Evolutionary conservation across 2,329 filamentous ascomycete species (phyloP).

Genomic region (Pestalotiopsis sp.): DNA sequence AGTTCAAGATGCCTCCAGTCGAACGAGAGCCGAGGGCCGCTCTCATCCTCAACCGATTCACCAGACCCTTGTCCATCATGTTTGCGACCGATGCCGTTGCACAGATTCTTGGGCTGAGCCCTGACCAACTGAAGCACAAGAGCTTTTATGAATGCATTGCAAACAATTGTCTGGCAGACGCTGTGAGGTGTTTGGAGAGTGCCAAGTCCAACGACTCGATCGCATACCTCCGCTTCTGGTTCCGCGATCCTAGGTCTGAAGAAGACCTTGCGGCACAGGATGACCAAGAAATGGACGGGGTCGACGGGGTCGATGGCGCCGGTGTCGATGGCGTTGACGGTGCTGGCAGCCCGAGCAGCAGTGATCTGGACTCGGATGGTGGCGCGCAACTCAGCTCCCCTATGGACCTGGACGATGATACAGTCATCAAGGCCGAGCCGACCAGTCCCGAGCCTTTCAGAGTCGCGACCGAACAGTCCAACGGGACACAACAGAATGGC

Average conservation of each 20-base stretch:
- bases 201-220: slow-evolving; percentile 92
- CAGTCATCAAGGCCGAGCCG: slow-evolving; percentile 37
- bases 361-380: slow-evolving; percentile 43
- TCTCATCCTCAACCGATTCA: slow-evolving; percentile 85
- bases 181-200: slow-evolving; percentile 77
- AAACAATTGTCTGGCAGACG: slow-evolving; percentile 74
- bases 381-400: slow-evolving; percentile 46
- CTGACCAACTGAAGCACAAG: slow-evolving; percentile 70
- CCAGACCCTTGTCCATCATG: slow-evolving; percentile 80
- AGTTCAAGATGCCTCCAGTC: slow-evolving; percentile 68
- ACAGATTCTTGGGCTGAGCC: slow-evolving; percentile 73
- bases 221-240: slow-evolving; percentile 86
- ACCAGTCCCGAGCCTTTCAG: slow-evolving; percentile 34
- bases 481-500: background rate
- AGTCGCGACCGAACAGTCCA: slow-evolving; percentile 20
- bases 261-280: slow-evolving; percentile 50
- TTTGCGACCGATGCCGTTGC: slow-evolving; percentile 79
- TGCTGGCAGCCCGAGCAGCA: slow-evolving; percentile 23
- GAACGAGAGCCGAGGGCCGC: slow-evolving; percentile 81
- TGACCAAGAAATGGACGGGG: slow-evolving; percentile 46
- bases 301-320: slow-evolving; percentile 14
- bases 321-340: slow-evolving; percentile 44
- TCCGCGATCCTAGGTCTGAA: slow-evolving; percentile 69
- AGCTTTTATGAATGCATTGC: slow-evolving; percentile 90
- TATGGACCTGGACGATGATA: slow-evolving; percentile 47